Base-by-base conservation (phyloP, 2,329 filamentous ascomycete genomes). In the Paecilomyces dactylethromorphus region DNA sequence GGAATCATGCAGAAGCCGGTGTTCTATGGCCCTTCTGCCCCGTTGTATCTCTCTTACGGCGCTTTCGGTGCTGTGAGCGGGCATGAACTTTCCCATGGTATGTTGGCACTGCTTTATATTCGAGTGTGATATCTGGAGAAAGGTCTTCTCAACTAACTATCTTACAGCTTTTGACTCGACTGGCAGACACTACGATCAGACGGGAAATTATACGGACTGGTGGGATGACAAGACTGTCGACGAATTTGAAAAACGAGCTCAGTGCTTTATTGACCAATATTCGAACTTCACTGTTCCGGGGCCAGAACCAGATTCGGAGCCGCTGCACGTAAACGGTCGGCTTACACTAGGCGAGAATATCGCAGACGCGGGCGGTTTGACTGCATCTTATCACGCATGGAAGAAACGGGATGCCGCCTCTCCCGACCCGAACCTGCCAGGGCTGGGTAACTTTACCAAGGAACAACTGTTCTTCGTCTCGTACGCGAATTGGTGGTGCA, bases 261-360 rank as follows among this genome's bases (percentile, higher is more conserved):
- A 86, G 61, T 90, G 87, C 71, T 89, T 90, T 60, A 75, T 88
- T 1, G 76, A 87, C n/a, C 86, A 90, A 71, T 90, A 88, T 68
- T 72, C 74, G 59, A 81, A 86, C 33, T 88, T 82, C 67, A 84
- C 82, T 0, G 78, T 88, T 12, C 76, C 78, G 0, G 83, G 82
- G 0, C 78, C 83, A 8, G 59, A 62, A 6, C 52, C 58, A 11
- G 79, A 86, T 39, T 82, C 78, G 1, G 81, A 84, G 61, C 76
- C 80, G 3, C 74, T 87, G 0, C 81, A 86, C 60, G 82, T 89
- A 58, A 85, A 88, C 59, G 87, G 87, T 10, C 76, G 76, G 24
- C 75, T 85, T 13, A 90, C 87, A 0, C 74, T 89, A 1, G 84
- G 83, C 21, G 88, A 90, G 74, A 90, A 90, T 67, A 87, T 90